Conservation (phyloP, 2,329 filamentous ascomycete genomes). For the Colletotrichum acutatum region DNA sequence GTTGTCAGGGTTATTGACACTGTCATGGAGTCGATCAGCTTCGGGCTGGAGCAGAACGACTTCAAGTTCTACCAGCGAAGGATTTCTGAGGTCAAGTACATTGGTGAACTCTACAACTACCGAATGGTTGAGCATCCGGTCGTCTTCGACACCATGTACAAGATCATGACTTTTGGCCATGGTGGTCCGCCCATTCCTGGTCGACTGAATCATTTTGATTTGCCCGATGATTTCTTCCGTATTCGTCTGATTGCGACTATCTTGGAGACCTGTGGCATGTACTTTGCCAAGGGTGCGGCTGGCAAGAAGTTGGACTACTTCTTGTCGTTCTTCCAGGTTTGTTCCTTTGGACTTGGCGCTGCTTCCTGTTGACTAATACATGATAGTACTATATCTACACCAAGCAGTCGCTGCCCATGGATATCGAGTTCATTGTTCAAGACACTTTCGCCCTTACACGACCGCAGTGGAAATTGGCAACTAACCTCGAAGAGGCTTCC, state of each 20-base stretch:
- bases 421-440: slow-evolving; percentile 95
- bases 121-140: slow-evolving; percentile 95
- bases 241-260: slow-evolving; percentile 90
- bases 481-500: slow-evolving; percentile 83
- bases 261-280: slow-evolving; percentile 94
- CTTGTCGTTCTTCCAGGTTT: slow-evolving; percentile 88
- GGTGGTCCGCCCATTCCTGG: slow-evolving; percentile 86
- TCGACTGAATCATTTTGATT: slow-evolving; percentile 80
- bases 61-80: slow-evolving; percentile 97
- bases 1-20: slow-evolving; percentile 93
- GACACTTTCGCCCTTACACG: slow-evolving; percentile 88
- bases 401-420: slow-evolving; percentile 92
- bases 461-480: slow-evolving; percentile 91
- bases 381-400: slow-evolving; percentile 90
- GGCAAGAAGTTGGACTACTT: slow-evolving; percentile 99
- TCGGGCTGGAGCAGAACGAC: slow-evolving; percentile 94
- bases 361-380: slow-evolving; percentile 25
- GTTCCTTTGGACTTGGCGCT: neutral
- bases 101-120: slow-evolving; percentile 97
- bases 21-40: slow-evolving; percentile 85
- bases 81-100: slow-evolving; percentile 94
- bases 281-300: slow-evolving; percentile 91
- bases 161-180: slow-evolving; percentile 92
- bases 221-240: slow-evolving; percentile 95
- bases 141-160: slow-evolving; percentile 95